Conservation (phyloP, 257 asterid species). For the Primulina eburnea region DNA sequence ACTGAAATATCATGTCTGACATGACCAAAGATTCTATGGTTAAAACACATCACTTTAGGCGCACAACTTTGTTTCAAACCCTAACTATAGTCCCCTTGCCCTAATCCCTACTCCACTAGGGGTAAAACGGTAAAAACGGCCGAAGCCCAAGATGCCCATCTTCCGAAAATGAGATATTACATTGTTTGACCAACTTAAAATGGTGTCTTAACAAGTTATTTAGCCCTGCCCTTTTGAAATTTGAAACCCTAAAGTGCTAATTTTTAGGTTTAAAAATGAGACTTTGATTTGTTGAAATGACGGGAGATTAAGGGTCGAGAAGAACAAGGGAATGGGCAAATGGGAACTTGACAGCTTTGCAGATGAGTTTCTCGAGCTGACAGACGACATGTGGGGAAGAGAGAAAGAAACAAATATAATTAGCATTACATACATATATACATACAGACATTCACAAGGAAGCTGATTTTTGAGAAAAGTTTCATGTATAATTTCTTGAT, state of each 20-base stretch:
- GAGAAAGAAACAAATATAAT: conserved; percentile 26
- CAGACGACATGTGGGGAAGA: conserved; percentile 45
- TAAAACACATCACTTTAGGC: conserved; percentile 27
- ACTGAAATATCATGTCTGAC: conserved; percentile 48
- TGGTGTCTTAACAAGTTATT: conserved; percentile 24
- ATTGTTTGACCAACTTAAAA: conserved; percentile 26
- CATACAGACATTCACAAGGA: conserved; percentile 4
- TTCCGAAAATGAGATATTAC: conserved; percentile 22
- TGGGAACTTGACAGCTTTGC: conserved; percentile 47
- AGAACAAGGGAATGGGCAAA: conserved; percentile 32
- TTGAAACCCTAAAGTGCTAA: conserved; percentile 50
- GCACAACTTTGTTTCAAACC: conserved; percentile 36
- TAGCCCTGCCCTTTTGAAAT: conserved; percentile 27
- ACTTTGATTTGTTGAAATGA: conserved; percentile 44
- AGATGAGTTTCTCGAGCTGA: conserved; percentile 39
- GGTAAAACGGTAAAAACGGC: conserved; percentile 31
- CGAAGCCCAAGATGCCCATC: conserved; percentile 21
- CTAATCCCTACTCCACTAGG: conserved; percentile 28
- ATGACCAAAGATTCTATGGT: conserved; percentile 57
- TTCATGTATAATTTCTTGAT: conserved; percentile 26
- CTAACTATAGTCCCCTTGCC: conserved; percentile 40
- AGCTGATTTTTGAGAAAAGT: conserved; percentile 19
- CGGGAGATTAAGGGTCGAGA: conserved; percentile 45
- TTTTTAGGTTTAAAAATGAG: conserved; percentile 28
- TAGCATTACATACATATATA: neutral